These are phyloP conservation scores for Phaeoacremonium minimum DNA, from an alignment of 2,329 filamentous ascomycete genomes.

Conservation along the genomic window DNA sequence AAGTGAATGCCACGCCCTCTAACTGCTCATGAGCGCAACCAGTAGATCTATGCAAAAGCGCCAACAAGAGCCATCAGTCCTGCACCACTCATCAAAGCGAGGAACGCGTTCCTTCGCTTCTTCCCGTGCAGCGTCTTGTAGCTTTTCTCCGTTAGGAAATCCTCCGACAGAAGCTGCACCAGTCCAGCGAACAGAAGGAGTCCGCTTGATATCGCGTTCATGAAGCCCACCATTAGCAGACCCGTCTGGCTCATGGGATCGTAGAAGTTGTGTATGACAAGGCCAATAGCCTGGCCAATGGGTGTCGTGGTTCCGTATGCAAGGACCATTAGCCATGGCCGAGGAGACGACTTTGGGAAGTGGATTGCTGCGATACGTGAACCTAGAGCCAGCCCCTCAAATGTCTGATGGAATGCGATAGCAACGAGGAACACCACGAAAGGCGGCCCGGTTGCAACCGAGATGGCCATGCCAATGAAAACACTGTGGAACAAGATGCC, in stretches of 20 bases:
- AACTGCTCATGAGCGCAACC: too few species aligned
- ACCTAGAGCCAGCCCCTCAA: conserved; percentile 82
- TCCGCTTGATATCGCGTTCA: conserved; percentile 81
- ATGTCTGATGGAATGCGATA: conserved; percentile 82
- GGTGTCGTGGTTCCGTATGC: conserved; percentile 76
- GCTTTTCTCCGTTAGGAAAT: conserved; percentile 74
- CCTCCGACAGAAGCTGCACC: conserved; percentile 80
- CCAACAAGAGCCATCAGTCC: conserved; percentile 68
- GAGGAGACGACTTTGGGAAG: conserved; percentile 68
- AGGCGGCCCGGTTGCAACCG: conserved; percentile 72
- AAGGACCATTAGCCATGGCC: conserved; percentile 80
- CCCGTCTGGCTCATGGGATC: conserved; percentile 74
- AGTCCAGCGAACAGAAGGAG: conserved; percentile 77
- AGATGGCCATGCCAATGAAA: conserved; percentile 84
- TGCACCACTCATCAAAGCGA: conserved; percentile 60
- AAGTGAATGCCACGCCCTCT: too few species aligned
- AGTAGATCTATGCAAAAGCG: conserved; percentile 56
- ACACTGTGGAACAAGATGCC: conserved; percentile 82
- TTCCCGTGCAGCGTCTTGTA: conserved; percentile 62
- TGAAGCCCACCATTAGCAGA: conserved; percentile 77
- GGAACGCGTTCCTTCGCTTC: conserved; percentile 57
- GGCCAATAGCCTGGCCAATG: conserved; percentile 76
- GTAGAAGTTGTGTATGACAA: conserved; percentile 74
- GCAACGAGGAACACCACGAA: conserved; percentile 78
- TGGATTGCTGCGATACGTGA: conserved; percentile 79